phyloP scores from a whole-genome alignment of 2,329 filamentous ascomycete genomes.

The Dothidotthia symphoricarpi region DNA sequence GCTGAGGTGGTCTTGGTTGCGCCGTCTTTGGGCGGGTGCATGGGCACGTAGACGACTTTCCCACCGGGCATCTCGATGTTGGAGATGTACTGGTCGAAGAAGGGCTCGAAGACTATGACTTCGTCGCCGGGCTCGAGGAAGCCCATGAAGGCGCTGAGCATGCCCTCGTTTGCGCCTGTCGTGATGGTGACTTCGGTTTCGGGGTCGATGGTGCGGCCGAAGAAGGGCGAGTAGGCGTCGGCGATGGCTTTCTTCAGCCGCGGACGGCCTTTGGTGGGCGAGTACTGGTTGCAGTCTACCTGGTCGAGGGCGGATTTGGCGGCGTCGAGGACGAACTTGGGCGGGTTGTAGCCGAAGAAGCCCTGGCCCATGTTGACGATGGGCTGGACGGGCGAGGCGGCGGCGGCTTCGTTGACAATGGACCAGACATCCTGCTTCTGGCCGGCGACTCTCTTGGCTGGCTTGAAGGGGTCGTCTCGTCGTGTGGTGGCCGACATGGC shows the following conservation, averaged over 20 bases:
- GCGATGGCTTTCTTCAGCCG: slow-evolving; percentile 90
- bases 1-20: slow-evolving; percentile 78
- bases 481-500: slow-evolving; percentile 39
- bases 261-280: slow-evolving; percentile 88
- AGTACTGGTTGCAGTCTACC: slow-evolving; percentile 98
- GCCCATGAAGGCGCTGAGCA: slow-evolving; percentile 96
- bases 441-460: slow-evolving; percentile 54
- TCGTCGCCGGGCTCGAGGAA: slow-evolving; percentile 94
- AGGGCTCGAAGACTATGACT: slow-evolving; percentile 96
- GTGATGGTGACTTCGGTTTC: slow-evolving; percentile 94
- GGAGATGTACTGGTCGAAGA: slow-evolving; percentile 98
- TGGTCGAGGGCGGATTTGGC: slow-evolving; percentile 85
- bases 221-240: slow-evolving; percentile 86
- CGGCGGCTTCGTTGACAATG: slow-evolving; percentile 67
- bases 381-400: slow-evolving; percentile 61
- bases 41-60: slow-evolving; percentile 90
- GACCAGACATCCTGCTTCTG: slow-evolving; percentile 62
- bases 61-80: slow-evolving; percentile 99
- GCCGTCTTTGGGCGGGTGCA: slow-evolving; percentile 82
- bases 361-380: slow-evolving; percentile 70
- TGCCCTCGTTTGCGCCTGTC: slow-evolving; percentile 84
- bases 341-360: slow-evolving; percentile 93
- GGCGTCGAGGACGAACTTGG: slow-evolving; percentile 83
- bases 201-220: slow-evolving; percentile 77
- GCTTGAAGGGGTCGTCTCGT: slow-evolving; percentile 50